Evolutionary conservation across 2,329 filamentous ascomycete genomes (phyloP).

Genomic region (Colletotrichum coccodes): DNA sequence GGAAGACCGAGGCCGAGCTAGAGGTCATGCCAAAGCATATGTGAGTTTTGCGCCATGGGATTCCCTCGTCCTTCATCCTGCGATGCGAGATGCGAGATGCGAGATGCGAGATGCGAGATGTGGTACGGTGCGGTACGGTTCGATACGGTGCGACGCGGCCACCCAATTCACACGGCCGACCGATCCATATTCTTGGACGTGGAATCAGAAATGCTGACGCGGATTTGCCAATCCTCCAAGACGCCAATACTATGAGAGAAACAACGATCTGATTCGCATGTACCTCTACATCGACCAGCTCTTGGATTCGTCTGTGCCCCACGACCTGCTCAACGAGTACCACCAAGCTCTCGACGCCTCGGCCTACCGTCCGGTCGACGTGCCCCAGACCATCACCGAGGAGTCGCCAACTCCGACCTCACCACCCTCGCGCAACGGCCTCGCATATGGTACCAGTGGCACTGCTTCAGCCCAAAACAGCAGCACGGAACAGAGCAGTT

Average conservation of each 20-base stretch:
- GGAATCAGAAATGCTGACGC: conserved; percentile 10
- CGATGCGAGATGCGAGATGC: background rate
- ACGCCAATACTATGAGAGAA: conserved; percentile 87
- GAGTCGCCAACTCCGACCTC: conserved; percentile 57
- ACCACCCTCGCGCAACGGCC: conserved; percentile 35
- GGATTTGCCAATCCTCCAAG: conserved; percentile 46
- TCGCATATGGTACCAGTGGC: conserved; percentile 32
- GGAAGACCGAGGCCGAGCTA: conserved; percentile 82
- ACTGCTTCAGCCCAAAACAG: conserved; percentile 29
- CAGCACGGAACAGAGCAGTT: conserved; percentile 31
- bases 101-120: background rate
- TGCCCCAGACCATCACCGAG: conserved; percentile 82
- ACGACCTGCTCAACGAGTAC: conserved; percentile 92
- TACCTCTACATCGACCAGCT: conserved; percentile 94
- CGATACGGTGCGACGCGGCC: background rate
- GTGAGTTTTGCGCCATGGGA: conserved; percentile 47
- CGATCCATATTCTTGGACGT: background rate
- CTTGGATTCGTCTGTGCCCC: conserved; percentile 91
- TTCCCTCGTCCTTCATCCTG: background rate
- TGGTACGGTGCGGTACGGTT: background rate
- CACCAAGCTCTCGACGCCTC: conserved; percentile 67
- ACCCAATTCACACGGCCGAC: background rate
- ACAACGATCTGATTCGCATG: conserved; percentile 88
- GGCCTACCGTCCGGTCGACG: conserved; percentile 64
- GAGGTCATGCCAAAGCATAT: conserved; percentile 77